These are phyloP conservation scores for Centella asiatica DNA, from an alignment of 129 eudicot species.

Conservation along the genomic window DNA sequence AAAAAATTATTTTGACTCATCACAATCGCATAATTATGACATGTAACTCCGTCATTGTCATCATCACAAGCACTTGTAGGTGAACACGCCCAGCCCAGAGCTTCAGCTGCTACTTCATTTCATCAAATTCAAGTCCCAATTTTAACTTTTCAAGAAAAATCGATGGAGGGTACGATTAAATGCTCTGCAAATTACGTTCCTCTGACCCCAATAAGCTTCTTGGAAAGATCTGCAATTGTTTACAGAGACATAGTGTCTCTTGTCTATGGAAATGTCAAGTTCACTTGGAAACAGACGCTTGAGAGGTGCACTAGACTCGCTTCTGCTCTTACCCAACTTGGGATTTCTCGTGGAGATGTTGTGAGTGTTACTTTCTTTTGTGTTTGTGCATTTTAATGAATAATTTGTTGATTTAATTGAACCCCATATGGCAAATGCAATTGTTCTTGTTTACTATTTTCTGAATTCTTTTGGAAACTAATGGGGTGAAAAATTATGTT, in stretches of 20 bases:
- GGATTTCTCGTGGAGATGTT: constrained; percentile 36
- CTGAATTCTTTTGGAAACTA: no score
- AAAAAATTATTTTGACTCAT: no score
- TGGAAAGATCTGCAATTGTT: constrained; percentile 39
- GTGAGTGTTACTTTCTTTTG: constrained; percentile 16
- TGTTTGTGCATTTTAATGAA: neutral
- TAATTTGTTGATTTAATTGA: neutral
- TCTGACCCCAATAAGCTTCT: constrained; percentile 40
- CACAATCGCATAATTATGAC: no score
- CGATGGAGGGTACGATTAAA: constrained; percentile 29
- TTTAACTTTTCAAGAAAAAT: neutral
- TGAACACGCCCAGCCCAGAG: no score
- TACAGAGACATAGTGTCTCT: constrained; percentile 27
- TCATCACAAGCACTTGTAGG: no score
- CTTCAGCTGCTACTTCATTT: neutral
- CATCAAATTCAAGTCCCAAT: neutral
- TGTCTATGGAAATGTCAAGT: constrained; percentile 22
- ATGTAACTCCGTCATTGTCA: no score
- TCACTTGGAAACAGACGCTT: constrained; percentile 41
- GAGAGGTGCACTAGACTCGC: constrained; percentile 33
- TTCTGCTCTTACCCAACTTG: constrained; percentile 33
- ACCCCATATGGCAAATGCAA: no score
- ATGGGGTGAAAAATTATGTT: no score
- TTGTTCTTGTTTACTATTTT: no score
- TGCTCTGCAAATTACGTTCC: constrained; percentile 51